phyloP scores from a whole-genome alignment of 2,329 filamentous ascomycete species.

The Phaeosphaeriaceae sp. region DNA sequence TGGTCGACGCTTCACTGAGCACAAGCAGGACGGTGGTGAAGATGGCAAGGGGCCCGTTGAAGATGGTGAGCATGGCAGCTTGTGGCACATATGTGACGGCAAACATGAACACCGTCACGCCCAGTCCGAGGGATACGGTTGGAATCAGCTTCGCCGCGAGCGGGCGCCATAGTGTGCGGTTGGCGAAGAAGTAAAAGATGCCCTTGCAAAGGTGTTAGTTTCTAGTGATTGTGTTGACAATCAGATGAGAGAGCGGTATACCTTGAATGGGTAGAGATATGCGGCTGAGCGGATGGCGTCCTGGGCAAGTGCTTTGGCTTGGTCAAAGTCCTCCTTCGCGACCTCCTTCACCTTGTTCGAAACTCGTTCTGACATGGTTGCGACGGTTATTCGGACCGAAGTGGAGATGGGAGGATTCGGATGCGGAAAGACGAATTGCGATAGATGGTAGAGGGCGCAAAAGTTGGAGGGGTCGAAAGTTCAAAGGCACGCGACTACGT shows the following conservation, averaged over 20 bases:
- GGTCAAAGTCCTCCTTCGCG: constrained; percentile 73
- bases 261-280: constrained; percentile 85
- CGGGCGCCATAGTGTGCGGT: constrained; percentile 66
- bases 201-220: constrained; percentile 53
- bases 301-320: constrained; percentile 67
- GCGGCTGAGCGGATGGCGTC: constrained; percentile 78
- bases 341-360: constrained; percentile 63
- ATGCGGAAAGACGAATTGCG: constrained; percentile 10
- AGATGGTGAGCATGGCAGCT: constrained; percentile 79
- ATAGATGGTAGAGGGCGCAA: constrained; percentile 7
- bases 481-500: constrained; percentile 12
- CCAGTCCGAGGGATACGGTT: constrained; percentile 73
- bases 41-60: constrained; percentile 83
- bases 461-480: constrained; percentile 17
- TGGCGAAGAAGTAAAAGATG: constrained; percentile 65
- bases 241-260: constrained; percentile 31
- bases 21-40: constrained; percentile 74
- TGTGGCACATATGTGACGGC: constrained; percentile 86
- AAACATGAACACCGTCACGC: constrained; percentile 83
- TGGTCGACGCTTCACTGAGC: constrained; percentile 56
- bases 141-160: constrained; percentile 63
- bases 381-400: constrained; percentile 11
- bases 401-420: constrained; percentile 7
- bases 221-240: not conserved
- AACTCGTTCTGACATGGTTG: constrained; percentile 35